phyloP scores from a whole-genome alignment of 768 basidiomycete genomes.

The Rubroboletus satanas region DNA sequence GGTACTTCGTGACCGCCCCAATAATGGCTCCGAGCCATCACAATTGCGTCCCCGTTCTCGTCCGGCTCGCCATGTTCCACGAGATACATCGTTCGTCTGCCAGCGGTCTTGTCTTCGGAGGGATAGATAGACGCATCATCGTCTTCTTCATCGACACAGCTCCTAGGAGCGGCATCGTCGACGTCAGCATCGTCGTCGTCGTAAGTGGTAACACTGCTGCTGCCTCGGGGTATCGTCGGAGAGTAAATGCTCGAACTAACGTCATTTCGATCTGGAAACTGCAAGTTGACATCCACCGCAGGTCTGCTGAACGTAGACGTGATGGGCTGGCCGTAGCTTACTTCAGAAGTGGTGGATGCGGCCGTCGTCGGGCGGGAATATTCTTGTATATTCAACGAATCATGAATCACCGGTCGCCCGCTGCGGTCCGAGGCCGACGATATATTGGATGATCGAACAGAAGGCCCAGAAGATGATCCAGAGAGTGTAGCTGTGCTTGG shows the following conservation, averaged over 20 bases:
- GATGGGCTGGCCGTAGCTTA: constrained; percentile 18
- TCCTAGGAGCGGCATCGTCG: constrained; percentile 12
- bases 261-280: constrained; percentile 19
- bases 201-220: constrained; percentile 14
- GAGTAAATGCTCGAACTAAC: constrained; percentile 18
- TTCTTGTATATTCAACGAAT: constrained; percentile 10
- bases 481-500: constrained; percentile 24
- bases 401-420: constrained; percentile 1
- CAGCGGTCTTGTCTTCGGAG: constrained; percentile 31
- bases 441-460: constrained; percentile 24
- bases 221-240: constrained; percentile 15
- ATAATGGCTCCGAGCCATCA: constrained; percentile 17
- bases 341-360: constrained; percentile 19
- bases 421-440: constrained; percentile 20
- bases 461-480: constrained; percentile 29
- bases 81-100: constrained; percentile 34
- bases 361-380: constrained; percentile 20
- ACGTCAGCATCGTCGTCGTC: constrained; percentile 24
- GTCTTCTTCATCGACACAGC: constrained; percentile 17
- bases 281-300: constrained; percentile 10
- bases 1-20: constrained; percentile 15
- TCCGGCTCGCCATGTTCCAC: constrained; percentile 26
- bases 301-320: constrained; percentile 2
- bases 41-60: constrained; percentile 22
- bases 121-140: constrained; percentile 31